Evolutionary conservation across 2,329 filamentous ascomycete species (phyloP), one percentile per base, ranked within the genome.

Genomic region (Colletotrichum lentis): DNA sequence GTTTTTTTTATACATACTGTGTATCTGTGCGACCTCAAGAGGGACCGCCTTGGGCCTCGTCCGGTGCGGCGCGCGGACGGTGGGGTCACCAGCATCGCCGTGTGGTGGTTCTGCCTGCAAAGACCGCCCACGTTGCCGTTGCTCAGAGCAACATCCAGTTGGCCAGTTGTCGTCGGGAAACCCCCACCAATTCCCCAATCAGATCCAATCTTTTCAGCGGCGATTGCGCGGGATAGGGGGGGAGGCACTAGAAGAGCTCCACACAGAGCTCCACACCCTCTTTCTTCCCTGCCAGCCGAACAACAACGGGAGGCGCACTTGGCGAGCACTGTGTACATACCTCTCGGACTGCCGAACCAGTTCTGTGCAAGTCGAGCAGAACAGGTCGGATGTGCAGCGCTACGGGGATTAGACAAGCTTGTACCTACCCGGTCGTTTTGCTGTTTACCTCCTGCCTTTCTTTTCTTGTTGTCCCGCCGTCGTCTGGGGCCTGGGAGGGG

Each of bases 141-240:
- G 66, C 66, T 66, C 55, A 61, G 66, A 69, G 66, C 62, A 69
- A 69, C 66, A 66, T 58, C 55, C 62, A 61, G 66, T 66, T 69
- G 66, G 66, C 55, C 62, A 65, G 66, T 43, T 52, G 56, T 65
- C 50, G 62, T 64, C 56, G 24, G 53, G 55, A 31, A 43, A 47
- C 44, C 66, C 62, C 66, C 55, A 65, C 56, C 66, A 41, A 66
- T 61, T 61, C 44, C 56, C 66, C 66, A 69, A 69, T 69, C 44
- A 56, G 62, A 57, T 61, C 66, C 66, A 69, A 12, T 68, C 31
- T 52, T 68, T 53, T 22, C 49, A 56, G 66, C 66, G 66, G 66
- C 56, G 44, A 66, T 69, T 55, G 66, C 43, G 62, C 66, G 62
- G 66, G 66, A 68, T 68, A 69, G 50, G 56, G 66, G 62, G 47